phyloP scores from a whole-genome alignment of 2,329 filamentous ascomycete species.

The Phymatotrichopsis omnivora region DNA sequence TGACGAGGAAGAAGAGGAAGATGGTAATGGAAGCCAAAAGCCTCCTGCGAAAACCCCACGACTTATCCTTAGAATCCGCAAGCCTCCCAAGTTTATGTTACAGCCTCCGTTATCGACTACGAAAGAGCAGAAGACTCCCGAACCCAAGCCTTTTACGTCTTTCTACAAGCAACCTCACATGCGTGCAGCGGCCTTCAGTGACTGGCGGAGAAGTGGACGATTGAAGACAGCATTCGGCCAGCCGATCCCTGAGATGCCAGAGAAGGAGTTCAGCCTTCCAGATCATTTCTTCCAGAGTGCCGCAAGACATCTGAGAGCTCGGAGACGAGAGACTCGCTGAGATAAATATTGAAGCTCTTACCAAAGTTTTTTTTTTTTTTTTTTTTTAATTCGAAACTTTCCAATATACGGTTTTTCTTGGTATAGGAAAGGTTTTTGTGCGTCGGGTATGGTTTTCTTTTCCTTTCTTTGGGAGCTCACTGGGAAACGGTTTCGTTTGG shows the following conservation, averaged over 20 bases:
- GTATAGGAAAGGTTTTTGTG: too few species aligned
- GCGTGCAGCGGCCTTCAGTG: conserved; percentile 67
- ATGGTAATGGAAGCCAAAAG: conserved; percentile 45
- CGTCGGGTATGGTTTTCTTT: too few species aligned
- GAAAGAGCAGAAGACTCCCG: conserved; percentile 51
- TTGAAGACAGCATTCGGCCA: conserved; percentile 72
- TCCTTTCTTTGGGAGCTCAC: too few species aligned
- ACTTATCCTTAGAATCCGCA: too few species aligned
- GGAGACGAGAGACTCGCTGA: conserved; percentile 12
- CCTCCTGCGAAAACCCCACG: too few species aligned
- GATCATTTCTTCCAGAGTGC: conserved; percentile 47
- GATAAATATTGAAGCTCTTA: too few species aligned
- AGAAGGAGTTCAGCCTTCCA: conserved; percentile 66
- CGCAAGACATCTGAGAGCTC: conserved; percentile 34
- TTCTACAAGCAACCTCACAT: conserved; percentile 76
- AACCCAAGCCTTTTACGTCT: conserved; percentile 61
- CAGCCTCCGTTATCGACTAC: too few species aligned
- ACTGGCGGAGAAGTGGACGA: conserved; percentile 57
- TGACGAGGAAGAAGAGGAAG: conserved; percentile 28
- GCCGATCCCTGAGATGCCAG: conserved; percentile 60
- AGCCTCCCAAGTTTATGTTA: too few species aligned
- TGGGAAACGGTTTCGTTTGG: too few species aligned
- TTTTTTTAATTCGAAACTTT: not conserved
- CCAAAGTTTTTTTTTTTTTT: too few species aligned
- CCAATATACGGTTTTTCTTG: not conserved